phyloP scores from a whole-genome alignment of 1,139 yeast genomes.

The Debaryomycetaceae sp. region DNA sequence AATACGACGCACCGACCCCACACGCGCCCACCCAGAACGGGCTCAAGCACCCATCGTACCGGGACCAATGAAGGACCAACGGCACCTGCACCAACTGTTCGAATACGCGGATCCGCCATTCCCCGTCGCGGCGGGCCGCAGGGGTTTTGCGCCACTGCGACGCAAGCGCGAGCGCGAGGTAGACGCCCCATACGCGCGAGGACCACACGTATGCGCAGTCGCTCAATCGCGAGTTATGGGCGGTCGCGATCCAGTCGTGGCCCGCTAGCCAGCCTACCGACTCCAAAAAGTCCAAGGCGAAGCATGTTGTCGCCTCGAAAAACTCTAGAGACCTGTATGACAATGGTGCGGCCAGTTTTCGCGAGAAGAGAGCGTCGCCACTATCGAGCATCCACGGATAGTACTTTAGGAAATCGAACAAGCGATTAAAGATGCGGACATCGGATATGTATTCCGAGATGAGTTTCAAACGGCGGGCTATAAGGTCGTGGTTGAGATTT shows the following conservation, averaged over 20 bases:
- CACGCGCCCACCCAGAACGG: slow-evolving; percentile 43
- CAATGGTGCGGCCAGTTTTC: slow-evolving; percentile 6
- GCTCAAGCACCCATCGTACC: slow-evolving; percentile 41
- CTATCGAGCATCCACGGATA: slow-evolving; percentile 41
- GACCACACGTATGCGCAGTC: slow-evolving; percentile 38
- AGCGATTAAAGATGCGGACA: slow-evolving; percentile 42
- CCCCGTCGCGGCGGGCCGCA: slow-evolving; percentile 21
- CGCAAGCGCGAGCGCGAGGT: slow-evolving; percentile 35
- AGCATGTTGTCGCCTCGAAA: slow-evolving; percentile 31
- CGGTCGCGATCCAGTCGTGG: slow-evolving; percentile 42
- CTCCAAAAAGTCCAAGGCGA: slow-evolving; percentile 39
- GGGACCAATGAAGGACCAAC: slow-evolving; percentile 48
- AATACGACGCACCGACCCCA: slow-evolving; percentile 39
- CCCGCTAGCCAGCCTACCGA: slow-evolving; percentile 50
- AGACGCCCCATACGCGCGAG: slow-evolving; percentile 48
- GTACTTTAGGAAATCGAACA: slow-evolving; percentile 40
- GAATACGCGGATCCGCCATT: slow-evolving; percentile 28
- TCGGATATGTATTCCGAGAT: slow-evolving; percentile 41
- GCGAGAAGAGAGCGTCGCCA: slow-evolving; percentile 17
- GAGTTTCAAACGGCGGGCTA: slow-evolving; percentile 28
- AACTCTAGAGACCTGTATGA: slow-evolving; percentile 21
- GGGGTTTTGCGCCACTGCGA: slow-evolving; percentile 36
- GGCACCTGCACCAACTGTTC: slow-evolving; percentile 40
- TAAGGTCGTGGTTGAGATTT: slow-evolving; percentile 8
- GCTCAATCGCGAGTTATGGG: slow-evolving; percentile 33